phyloP scores from a whole-genome alignment of 768 basidiomycete genomes.

The Pisolithus tinctorius region DNA sequence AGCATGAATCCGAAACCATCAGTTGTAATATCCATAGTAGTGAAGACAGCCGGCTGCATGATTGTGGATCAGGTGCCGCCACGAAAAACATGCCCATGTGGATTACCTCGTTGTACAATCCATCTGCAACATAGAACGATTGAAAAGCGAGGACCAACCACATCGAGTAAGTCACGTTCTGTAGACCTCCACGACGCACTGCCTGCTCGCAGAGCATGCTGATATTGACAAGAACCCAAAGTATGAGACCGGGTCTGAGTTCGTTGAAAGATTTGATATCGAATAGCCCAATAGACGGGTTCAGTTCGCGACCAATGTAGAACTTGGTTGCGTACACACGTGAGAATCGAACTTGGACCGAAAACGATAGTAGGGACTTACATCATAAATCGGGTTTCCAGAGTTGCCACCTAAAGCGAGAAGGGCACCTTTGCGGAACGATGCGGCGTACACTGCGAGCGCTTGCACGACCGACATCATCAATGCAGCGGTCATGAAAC shows the following conservation, averaged over 20 bases:
- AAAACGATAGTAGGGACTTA: constrained; percentile 32
- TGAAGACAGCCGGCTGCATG: constrained; percentile 73
- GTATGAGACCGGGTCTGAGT: constrained; percentile 55
- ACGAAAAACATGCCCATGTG: constrained; percentile 7
- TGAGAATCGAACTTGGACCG: neutral
- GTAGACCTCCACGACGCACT: constrained; percentile 59
- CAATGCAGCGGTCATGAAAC: constrained; percentile 77
- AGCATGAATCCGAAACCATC: constrained; percentile 99
- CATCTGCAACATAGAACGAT: constrained; percentile 79
- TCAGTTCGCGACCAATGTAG: constrained; percentile 91
- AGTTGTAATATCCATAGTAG: constrained; percentile 95
- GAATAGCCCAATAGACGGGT: constrained; percentile 76
- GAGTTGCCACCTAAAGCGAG: constrained; percentile 92
- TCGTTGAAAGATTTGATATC: constrained; percentile 58
- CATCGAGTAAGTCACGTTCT: constrained; percentile 81
- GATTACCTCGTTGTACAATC: constrained; percentile 83
- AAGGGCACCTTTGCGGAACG: constrained; percentile 63
- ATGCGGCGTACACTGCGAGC: constrained; percentile 58
- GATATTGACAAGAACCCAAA: constrained; percentile 91
- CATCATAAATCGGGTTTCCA: constrained; percentile 85
- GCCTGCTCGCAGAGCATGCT: constrained; percentile 91
- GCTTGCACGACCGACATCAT: constrained; percentile 76
- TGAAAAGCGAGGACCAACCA: constrained; percentile 85
- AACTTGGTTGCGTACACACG: constrained; percentile 41
- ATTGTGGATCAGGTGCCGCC: neutral